These are phyloP conservation scores for Kregervanrija fluxuum DNA, from an alignment of 805 yeast genomes.

Conservation along the genomic window DNA sequence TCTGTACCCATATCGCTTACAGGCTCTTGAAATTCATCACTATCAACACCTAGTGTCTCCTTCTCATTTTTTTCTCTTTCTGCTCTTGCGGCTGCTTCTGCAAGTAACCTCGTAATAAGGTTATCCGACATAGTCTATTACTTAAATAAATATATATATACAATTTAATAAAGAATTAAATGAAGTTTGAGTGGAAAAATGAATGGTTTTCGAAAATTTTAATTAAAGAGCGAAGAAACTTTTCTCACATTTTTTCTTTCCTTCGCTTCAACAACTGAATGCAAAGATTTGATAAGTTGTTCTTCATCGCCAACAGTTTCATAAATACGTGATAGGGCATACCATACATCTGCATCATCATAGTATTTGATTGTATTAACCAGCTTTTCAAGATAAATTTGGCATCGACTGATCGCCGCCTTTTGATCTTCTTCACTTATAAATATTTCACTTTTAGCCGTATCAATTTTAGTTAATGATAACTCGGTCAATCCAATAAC, in stretches of 20 bases:
- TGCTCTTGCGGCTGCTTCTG: conserved; percentile 28
- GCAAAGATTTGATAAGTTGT: too few species aligned
- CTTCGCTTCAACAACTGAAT: too few species aligned
- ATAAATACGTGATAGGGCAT: conserved; percentile 55
- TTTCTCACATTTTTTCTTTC: too few species aligned
- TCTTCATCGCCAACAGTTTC: conserved; percentile 29
- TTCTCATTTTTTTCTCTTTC: conserved; percentile 14
- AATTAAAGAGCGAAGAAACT: too few species aligned
- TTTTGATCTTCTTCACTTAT: conserved; percentile 47
- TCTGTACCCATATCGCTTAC: too few species aligned
- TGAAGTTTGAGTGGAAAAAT: neutral
- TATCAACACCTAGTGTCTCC: neutral
- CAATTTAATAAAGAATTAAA: too few species aligned
- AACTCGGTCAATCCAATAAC: conserved; percentile 49
- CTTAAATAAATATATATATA: neutral
- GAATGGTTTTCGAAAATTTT: neutral
- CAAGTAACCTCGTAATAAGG: conserved; percentile 24
- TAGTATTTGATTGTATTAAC: conserved; percentile 34
- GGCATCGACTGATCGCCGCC: conserved; percentile 55
- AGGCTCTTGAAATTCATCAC: too few species aligned
- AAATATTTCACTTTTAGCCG: conserved; percentile 29
- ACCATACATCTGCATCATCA: conserved; percentile 57
- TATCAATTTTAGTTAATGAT: conserved; percentile 29
- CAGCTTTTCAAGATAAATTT: conserved; percentile 35
- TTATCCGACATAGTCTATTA: conserved; percentile 11